Percentiles rank a stretch among this genome's conserved stretches.
Conservation (phyloP, 2,329 filamentous ascomycete species). For the Botrytis porri region DNA sequence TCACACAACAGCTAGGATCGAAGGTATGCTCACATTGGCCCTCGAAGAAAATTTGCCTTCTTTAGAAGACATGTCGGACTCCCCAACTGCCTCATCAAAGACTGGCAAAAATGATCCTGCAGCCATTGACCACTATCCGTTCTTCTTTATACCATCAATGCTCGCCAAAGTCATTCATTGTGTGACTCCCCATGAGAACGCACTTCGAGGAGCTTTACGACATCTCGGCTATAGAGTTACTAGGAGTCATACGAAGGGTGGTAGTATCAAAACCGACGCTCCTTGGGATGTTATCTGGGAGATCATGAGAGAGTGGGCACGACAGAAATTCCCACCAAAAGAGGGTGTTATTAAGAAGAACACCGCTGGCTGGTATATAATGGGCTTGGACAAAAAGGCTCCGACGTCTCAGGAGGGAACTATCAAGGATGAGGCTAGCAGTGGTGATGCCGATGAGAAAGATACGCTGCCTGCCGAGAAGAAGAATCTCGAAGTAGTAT, state of each 20-base stretch:
- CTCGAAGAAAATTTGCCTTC: slow-evolving; percentile 62
- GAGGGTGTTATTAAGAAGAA: slow-evolving; percentile 64
- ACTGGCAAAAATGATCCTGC: slow-evolving; percentile 52
- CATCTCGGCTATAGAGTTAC: slow-evolving; percentile 79
- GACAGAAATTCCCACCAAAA: slow-evolving; percentile 76
- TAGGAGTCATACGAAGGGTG: slow-evolving; percentile 83
- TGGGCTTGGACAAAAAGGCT: slow-evolving; percentile 43
- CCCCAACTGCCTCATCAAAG: slow-evolving; percentile 43
- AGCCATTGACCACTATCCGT: slow-evolving; percentile 70
- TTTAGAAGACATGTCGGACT: slow-evolving; percentile 25
- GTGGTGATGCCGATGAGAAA: slow-evolving; percentile 18
- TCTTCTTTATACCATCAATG: slow-evolving; percentile 77
- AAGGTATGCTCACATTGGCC: slow-evolving; percentile 88
- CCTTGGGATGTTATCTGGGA: slow-evolving; percentile 90
- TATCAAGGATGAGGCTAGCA: slow-evolving; percentile 12
- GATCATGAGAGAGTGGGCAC: slow-evolving; percentile 86
- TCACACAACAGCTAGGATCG: slow-evolving; percentile 73
- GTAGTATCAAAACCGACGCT: slow-evolving; percentile 90
- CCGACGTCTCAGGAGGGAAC: slow-evolving; percentile 20
- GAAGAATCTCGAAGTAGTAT: slow-evolving; percentile 52
- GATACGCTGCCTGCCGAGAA: slow-evolving; percentile 33
- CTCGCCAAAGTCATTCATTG: slow-evolving; percentile 77
- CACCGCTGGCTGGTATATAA: slow-evolving; percentile 70
- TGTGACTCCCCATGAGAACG: slow-evolving; percentile 72
- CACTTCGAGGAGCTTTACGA: slow-evolving; percentile 76